Evolutionary conservation across 2,329 filamentous ascomycete genomes (phyloP), one percentile per base, ranked within the genome.

Genomic region (Hypoxylon sp.): DNA sequence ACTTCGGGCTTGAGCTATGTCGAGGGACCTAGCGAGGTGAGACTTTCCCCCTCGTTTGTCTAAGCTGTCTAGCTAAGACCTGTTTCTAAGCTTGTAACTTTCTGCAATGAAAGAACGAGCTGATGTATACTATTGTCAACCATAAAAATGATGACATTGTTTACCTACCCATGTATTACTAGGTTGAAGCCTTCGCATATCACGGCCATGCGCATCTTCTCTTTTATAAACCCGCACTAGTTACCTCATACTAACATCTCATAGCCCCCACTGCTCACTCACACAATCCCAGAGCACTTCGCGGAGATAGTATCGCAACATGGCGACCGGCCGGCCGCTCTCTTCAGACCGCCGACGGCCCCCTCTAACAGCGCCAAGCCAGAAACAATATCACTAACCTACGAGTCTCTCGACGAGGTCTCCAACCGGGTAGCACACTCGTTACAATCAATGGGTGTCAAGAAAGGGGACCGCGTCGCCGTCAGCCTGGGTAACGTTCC

Each of bases 401-500:
- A 97, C 76, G 80, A 87, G 51, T 83, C 82, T 5, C 86, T 99
- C 8, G 92, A 98, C 75, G 79, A 83, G 2, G 83, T 87, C 60
- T 97, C 93, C 66, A 94, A 93, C 80, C 82, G 85, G 2, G 81
- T 97, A 7, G 93, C 93, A 0, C 81, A 85, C 52, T 91, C 92
- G 0, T 80, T 97, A 15, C 79, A 84, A 22, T 86, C 85, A 0
- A 79, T 90, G 0, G 93, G 92, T 2, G 91, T 97, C 1, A 82
- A 80, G 63, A 96, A 94, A 73, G 93, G 93, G 4, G 90, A 96
- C 74, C 85, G 93, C 30, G 91, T 98, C 10, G 94, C 92, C 13
- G 88, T 97, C 24, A 94, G 90, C 63, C 80, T 97, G 53, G 94
- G 94, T 15, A 98, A 97, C 77, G 89, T 88, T 43, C 81, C 90